Conservation (phyloP, 2,329 filamentous ascomycete genomes). For the Fusarium algeriense region DNA sequence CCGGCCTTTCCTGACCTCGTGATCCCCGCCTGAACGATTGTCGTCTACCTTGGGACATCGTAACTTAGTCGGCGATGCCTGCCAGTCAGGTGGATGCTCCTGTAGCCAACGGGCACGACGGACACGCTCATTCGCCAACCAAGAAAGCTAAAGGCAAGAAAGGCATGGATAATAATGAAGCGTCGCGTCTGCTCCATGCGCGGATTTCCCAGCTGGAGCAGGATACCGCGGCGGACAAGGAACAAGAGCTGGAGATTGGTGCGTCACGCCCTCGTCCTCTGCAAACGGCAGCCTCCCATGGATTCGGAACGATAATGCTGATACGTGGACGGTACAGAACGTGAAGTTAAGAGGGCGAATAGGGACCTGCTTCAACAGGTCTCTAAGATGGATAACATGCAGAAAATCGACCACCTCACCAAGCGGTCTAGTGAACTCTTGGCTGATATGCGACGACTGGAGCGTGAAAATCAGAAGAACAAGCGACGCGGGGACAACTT, state of each 20-base stretch:
- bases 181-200: constrained; percentile 89
- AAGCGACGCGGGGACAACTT: constrained; percentile 95
- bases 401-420: constrained; percentile 90
- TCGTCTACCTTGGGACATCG: constrained; percentile 31
- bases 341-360: constrained; percentile 93
- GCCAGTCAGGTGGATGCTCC: constrained; percentile 57
- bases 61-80: constrained; percentile 52
- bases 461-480: constrained; percentile 93
- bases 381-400: constrained; percentile 90
- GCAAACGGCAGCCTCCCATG: constrained; percentile 21
- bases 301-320: constrained; percentile 39
- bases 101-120: constrained; percentile 58
- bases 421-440: constrained; percentile 92
- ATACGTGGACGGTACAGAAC: constrained; percentile 69
- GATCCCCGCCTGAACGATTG: constrained; percentile 37
- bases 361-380: constrained; percentile 90
- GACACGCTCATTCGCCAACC: constrained; percentile 56
- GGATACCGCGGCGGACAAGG: constrained; percentile 92
- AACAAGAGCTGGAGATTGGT: constrained; percentile 97
- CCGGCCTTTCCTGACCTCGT: constrained; percentile 38
- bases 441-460: constrained; percentile 93
- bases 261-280: constrained; percentile 52
- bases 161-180: constrained; percentile 84
- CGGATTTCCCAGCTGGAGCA: constrained; percentile 96
- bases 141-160: constrained; percentile 92